These are phyloP conservation scores for Hypoxylon sp. DNA, from an alignment of 2,329 filamentous ascomycete species.

Conservation along the genomic window DNA sequence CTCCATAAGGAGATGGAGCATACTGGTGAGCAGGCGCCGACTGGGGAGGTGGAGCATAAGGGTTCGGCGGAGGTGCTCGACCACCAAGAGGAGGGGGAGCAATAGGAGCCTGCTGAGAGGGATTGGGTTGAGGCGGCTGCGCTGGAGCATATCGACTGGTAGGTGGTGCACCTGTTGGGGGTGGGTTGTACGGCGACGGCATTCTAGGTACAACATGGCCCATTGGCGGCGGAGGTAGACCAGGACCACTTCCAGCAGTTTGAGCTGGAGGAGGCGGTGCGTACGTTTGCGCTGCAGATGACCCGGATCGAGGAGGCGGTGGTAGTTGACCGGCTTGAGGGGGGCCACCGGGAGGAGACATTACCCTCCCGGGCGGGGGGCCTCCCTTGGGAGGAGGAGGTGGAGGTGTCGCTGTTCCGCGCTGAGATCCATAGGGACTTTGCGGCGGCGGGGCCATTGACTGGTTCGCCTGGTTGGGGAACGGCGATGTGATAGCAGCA, in stretches of 20 bases:
- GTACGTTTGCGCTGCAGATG: conserved; percentile 74
- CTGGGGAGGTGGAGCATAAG: conserved; percentile 66
- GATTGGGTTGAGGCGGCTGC: conserved; percentile 69
- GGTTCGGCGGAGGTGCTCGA: conserved; percentile 63
- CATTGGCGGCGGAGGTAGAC: conserved; percentile 62
- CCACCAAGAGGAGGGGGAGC: conserved; percentile 56
- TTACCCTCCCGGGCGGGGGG: conserved; percentile 76
- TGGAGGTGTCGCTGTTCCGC: conserved; percentile 77
- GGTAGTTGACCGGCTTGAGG: conserved; percentile 63
- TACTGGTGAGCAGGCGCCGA: conserved; percentile 68
- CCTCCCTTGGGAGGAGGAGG: conserved; percentile 86
- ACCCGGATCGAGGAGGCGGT: conserved; percentile 66
- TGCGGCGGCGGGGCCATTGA: conserved; percentile 71
- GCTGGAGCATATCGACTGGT: conserved; percentile 82
- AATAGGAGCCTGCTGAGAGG: conserved; percentile 54
- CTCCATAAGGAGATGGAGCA: conserved; percentile 69
- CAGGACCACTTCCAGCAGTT: conserved; percentile 49
- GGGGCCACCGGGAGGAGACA: conserved; percentile 76
- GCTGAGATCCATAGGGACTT: conserved; percentile 70
- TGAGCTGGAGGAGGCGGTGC: conserved; percentile 69
- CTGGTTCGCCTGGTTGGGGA: conserved; percentile 74
- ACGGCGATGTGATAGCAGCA: conserved; percentile 80
- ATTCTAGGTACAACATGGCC: conserved; percentile 73
- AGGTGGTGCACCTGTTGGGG: conserved; percentile 78
- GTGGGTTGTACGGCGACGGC: conserved; percentile 87